Evolutionary conservation across 176 grass and related monocot genomes (phyloP).

Genomic region (Guadua angustifolia): DNA sequence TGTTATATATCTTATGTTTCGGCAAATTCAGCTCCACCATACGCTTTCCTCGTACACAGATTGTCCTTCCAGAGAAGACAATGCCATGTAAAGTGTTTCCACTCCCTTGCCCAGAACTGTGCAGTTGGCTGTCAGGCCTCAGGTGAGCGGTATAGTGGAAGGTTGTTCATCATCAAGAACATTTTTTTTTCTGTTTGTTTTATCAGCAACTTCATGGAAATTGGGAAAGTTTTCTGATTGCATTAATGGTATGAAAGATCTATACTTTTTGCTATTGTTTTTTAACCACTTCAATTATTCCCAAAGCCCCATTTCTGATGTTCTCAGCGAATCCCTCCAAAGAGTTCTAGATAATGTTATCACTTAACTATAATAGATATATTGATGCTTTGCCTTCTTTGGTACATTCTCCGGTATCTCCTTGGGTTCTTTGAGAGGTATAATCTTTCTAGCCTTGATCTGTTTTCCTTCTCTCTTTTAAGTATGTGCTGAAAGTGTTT

Average conservation of each 20-base stretch:
- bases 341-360: slow-evolving; percentile 30
- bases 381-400: slow-evolving; percentile 60
- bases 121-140: not conserved
- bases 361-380: slow-evolving; percentile 59
- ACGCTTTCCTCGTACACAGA: not conserved
- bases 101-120: not conserved
- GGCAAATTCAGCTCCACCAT: not conserved
- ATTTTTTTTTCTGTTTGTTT: not conserved
- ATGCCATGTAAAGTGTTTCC: not conserved
- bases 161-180: not conserved
- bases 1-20: not conserved
- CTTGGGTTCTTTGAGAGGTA: slow-evolving; percentile 62
- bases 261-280: not conserved
- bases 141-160: not conserved
- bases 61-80: not conserved
- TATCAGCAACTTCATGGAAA: slow-evolving; percentile 14
- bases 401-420: slow-evolving; percentile 62
- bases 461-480: not conserved
- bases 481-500: slow-evolving; percentile 1
- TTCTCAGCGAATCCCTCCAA: slow-evolving; percentile 5
- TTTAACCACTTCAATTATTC: not conserved
- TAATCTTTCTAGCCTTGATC: slow-evolving; percentile 19
- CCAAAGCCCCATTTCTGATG: slow-evolving; percentile 22
- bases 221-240: not conserved
- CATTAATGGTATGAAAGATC: not conserved